phyloP scores from a whole-genome alignment of 1,284 basidiomycete genomes.

The Mycosarcoma maydis region DNA sequence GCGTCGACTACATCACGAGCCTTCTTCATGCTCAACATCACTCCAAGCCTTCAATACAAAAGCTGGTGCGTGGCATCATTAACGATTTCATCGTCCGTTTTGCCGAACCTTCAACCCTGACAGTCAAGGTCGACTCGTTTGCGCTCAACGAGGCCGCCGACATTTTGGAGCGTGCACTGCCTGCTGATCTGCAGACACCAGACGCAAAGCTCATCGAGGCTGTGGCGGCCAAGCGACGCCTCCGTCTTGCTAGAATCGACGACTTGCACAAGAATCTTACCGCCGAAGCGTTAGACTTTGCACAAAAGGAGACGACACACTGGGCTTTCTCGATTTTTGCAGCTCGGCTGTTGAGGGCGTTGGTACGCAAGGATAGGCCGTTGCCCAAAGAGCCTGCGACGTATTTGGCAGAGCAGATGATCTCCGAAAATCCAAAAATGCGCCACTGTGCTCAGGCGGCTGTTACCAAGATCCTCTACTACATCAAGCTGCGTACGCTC shows the following conservation, averaged over 20 bases:
- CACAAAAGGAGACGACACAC: conserved; percentile 77
- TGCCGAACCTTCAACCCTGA: conserved; percentile 62
- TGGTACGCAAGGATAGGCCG: conserved; percentile 80
- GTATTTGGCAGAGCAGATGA: conserved; percentile 65
- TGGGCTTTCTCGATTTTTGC: conserved; percentile 90
- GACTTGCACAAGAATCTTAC: conserved; percentile 70
- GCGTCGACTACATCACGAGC: conserved; percentile 75
- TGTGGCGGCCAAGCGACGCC: conserved; percentile 61
- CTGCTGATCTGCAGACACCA: conserved; percentile 10
- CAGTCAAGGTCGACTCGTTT: conserved; percentile 35
- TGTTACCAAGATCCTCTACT: conserved; percentile 78
- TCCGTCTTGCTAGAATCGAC: conserved; percentile 66
- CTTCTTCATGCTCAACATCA: conserved; percentile 87
- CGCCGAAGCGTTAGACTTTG: conserved; percentile 76
- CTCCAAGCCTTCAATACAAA: conserved; percentile 91
- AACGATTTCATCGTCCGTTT: conserved; percentile 72
- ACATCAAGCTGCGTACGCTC: conserved; percentile 86
- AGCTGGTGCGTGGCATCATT: conserved; percentile 79
- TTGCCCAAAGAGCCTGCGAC: conserved; percentile 74
- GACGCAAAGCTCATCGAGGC: conserved; percentile 60
- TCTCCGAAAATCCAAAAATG: conserved; percentile 83
- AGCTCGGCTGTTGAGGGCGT: conserved; percentile 76
- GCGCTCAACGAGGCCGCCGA: conserved; percentile 41
- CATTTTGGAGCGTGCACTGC: conserved; percentile 21
- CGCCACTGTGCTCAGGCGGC: conserved; percentile 80